A percentile compares a stretch with the other conserved stretches of the same genome.
phyloP scores from a whole-genome alignment of 1,284 basidiomycete genomes.

The Rhodotorula sp. region DNA sequence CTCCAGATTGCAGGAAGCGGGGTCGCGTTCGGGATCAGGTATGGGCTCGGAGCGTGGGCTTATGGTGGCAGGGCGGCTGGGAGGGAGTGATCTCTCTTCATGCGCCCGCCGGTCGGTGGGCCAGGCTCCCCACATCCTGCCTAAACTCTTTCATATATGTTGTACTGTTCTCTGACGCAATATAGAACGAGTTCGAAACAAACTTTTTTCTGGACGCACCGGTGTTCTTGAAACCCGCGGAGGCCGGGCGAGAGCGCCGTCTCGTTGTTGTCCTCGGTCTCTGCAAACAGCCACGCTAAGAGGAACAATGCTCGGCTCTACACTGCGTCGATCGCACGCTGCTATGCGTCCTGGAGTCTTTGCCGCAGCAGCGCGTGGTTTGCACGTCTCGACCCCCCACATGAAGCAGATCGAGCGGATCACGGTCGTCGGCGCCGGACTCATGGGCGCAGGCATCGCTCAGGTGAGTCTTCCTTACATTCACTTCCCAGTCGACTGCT shows the following conservation, averaged over 20 bases:
- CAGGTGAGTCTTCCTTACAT: constrained; percentile 42
- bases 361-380: not conserved
- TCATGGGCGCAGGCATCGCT: constrained; percentile 58
- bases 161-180: no score
- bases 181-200: no score
- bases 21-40: constrained; percentile 76
- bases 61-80: constrained; percentile 66
- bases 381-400: not conserved
- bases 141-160: no score
- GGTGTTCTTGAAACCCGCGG: no score
- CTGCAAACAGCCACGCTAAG: no score
- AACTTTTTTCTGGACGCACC: no score
- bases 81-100: not conserved
- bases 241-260: no score
- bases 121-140: not conserved
- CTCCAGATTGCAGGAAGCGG: constrained; percentile 73
- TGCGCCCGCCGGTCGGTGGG: no score
- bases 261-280: no score
- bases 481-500: not conserved
- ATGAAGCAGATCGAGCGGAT: constrained; percentile 20
- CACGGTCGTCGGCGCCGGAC: constrained; percentile 42
- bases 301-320: not conserved
- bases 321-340: not conserved
- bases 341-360: not conserved
- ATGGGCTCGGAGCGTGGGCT: constrained; percentile 78